Evolutionary conservation across 345 rosid genomes (phyloP).

Genomic region (Laguncularia racemosa): DNA sequence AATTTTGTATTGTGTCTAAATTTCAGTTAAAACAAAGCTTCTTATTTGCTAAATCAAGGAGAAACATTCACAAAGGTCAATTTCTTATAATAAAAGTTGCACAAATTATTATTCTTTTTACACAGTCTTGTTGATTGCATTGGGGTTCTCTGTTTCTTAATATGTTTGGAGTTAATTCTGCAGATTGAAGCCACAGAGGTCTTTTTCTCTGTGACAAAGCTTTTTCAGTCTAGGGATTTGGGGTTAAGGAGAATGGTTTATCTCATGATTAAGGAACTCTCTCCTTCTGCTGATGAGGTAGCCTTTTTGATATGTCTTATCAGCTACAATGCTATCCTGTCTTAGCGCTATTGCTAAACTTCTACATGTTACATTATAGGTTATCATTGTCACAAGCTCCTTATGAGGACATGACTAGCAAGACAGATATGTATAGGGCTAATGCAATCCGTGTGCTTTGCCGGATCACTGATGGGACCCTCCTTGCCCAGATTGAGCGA

Average conservation of each 20-base stretch:
- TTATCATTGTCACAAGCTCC: slow-evolving; percentile 97
- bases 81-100: slow-evolving; percentile 2
- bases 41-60: slow-evolving; percentile 96
- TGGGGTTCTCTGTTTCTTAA: slow-evolving; percentile 1
- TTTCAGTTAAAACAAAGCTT: slow-evolving; percentile 84
- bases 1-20: too few species aligned
- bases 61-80: slow-evolving; percentile 83
- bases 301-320: not conserved
- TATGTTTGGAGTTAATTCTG: slow-evolving; percentile 10
- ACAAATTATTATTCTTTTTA: not conserved
- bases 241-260: slow-evolving; percentile 98
- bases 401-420: slow-evolving; percentile 99
- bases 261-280: slow-evolving; percentile 92
- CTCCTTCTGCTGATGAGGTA: slow-evolving; percentile 99
- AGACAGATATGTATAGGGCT: slow-evolving; percentile 96
- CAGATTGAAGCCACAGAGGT: slow-evolving; percentile 94
- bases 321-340: too few species aligned
- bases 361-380: slow-evolving; percentile 26
- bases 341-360: too few species aligned
- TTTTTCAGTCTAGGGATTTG: slow-evolving; percentile 86
- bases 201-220: slow-evolving; percentile 94
- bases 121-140: not conserved
- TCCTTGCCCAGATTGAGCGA: slow-evolving; percentile 88
- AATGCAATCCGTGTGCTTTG: slow-evolving; percentile 99
- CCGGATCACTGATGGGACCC: slow-evolving; percentile 91